A percentile compares a stretch with the other conserved stretches of the same genome.
phyloP scores from a whole-genome alignment of 2,329 filamentous ascomycete genomes.

The Aureobasidium subglaciale region DNA sequence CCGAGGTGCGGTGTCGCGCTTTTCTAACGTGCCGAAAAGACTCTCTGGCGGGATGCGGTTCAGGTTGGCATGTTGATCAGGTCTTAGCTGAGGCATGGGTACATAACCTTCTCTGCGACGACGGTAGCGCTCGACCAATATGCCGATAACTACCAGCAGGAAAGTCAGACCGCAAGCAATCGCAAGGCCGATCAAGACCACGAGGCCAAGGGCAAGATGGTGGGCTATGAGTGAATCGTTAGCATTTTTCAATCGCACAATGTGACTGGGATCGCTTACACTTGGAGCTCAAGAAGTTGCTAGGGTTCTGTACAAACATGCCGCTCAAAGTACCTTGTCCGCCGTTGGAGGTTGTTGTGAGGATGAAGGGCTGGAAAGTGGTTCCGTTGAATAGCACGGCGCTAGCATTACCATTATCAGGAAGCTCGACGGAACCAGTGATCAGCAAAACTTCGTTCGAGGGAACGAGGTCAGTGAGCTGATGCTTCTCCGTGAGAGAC shows the following conservation, averaged over 20 bases:
- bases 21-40: conserved; percentile 26
- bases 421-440: conserved; percentile 73
- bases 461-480: conserved; percentile 55
- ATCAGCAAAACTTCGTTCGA: conserved; percentile 68
- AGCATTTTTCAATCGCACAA: conserved; percentile 15
- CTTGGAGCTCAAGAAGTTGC: conserved; percentile 62
- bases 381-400: conserved; percentile 85
- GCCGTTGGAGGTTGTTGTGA: conserved; percentile 61
- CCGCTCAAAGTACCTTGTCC: conserved; percentile 66
- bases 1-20: conserved; percentile 17
- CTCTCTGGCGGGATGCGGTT: conserved; percentile 44
- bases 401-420: conserved; percentile 71
- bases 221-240: conserved; percentile 34
- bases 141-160: conserved; percentile 66
- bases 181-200: conserved; percentile 73
- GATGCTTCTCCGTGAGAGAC: conserved; percentile 61
- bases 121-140: conserved; percentile 67
- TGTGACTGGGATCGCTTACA: conserved; percentile 42
- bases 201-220: conserved; percentile 64
- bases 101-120: conserved; percentile 73
- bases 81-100: conserved; percentile 56
- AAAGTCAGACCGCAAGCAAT: conserved; percentile 73
- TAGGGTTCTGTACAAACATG: conserved; percentile 71
- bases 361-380: conserved; percentile 66
- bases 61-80: conserved; percentile 42